These are phyloP conservation scores for Kingdonia uniflora DNA, from an alignment of 164 flowering plant species.

Conservation along the genomic window DNA sequence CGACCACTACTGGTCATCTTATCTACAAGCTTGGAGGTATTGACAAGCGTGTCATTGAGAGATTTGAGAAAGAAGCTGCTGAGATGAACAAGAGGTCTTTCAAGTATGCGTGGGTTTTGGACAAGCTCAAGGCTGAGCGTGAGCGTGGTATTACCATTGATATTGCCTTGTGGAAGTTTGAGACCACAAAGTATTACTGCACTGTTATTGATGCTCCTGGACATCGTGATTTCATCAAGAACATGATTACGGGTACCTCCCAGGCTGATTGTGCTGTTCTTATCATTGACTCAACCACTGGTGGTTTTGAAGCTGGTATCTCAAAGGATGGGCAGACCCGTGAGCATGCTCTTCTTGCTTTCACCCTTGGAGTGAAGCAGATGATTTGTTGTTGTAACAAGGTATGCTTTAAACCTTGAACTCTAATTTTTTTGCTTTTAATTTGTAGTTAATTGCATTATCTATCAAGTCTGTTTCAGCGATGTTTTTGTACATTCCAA, in stretches of 20 bases:
- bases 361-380: constrained; percentile 24
- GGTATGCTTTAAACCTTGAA: too few species aligned
- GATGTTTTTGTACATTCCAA: too few species aligned
- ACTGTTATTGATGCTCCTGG: constrained; percentile 25
- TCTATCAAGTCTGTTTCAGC: too few species aligned
- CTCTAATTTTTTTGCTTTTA: too few species aligned
- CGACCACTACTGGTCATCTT: too few species aligned
- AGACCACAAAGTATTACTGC: constrained; percentile 24
- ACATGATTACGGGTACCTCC: constrained; percentile 22
- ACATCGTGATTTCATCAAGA: constrained; percentile 17
- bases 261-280: constrained; percentile 23
- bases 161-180: constrained; percentile 48
- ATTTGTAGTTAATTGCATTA: too few species aligned
- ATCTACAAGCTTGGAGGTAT: too few species aligned
- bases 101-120: not conserved
- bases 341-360: constrained; percentile 22
- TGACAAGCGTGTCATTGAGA: too few species aligned
- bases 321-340: constrained; percentile 24
- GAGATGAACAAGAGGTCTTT: too few species aligned
- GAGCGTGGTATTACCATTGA: constrained; percentile 64
- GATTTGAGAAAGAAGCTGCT: too few species aligned
- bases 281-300: constrained; percentile 22
- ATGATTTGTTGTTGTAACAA: constrained; percentile 25
- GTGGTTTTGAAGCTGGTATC: constrained; percentile 20
- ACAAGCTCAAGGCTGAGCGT: constrained; percentile 37